Evolutionary conservation across 1,139 yeast genomes (phyloP).

Genomic region (Hyphopichia khmerensis): DNA sequence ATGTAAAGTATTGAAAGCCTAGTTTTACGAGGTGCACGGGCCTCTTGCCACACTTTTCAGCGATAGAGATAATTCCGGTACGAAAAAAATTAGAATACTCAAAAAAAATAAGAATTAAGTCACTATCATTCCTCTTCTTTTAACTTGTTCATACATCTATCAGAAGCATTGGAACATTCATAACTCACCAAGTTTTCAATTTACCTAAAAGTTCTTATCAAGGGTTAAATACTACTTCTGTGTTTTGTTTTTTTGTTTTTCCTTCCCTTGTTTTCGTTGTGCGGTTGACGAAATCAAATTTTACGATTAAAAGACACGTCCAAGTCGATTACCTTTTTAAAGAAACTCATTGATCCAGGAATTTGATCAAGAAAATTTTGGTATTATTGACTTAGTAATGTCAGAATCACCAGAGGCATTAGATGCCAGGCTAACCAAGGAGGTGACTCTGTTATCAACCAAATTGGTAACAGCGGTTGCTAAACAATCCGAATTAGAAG

Average conservation of each 20-base stretch:
- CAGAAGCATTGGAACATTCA: too few species aligned
- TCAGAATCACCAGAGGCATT: constrained; percentile 8
- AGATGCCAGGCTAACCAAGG: constrained; percentile 47
- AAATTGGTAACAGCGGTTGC: constrained; percentile 61
- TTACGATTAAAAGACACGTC: neutral
- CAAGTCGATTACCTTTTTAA: neutral
- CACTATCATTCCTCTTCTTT: too few species aligned
- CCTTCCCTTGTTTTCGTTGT: neutral
- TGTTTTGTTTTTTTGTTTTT: neutral
- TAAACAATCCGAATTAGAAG: constrained; percentile 55
- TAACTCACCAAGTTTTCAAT: too few species aligned
- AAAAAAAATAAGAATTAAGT: too few species aligned
- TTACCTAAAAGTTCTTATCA: neutral
- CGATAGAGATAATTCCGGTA: too few species aligned
- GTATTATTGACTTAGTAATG: neutral
- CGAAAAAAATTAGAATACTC: too few species aligned
- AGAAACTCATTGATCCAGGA: neutral
- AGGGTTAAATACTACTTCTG: neutral
- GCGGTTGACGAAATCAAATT: neutral
- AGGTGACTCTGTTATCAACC: constrained; percentile 58
- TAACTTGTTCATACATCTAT: too few species aligned
- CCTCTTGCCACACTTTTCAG: too few species aligned
- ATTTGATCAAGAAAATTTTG: neutral
- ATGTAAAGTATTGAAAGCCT: too few species aligned
- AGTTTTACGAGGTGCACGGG: too few species aligned